Percentiles rank a stretch among this genome's conserved stretches.
These are phyloP conservation scores for Quercus suber DNA, from an alignment of 306 rosid genomes.

Conservation along the genomic window DNA sequence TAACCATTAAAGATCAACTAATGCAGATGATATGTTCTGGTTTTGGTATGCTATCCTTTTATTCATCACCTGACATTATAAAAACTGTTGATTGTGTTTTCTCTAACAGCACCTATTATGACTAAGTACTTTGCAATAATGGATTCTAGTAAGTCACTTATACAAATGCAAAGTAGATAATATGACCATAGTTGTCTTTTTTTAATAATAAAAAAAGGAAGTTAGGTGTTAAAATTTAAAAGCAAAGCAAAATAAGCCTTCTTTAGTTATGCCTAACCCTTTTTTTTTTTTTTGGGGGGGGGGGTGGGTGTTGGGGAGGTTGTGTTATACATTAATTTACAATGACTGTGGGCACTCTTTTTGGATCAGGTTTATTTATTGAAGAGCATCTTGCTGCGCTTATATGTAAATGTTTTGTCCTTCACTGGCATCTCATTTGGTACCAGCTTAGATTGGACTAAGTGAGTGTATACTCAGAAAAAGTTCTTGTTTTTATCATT, in stretches of 20 bases:
- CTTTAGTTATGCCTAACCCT: neutral
- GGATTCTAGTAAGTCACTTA: too few relatives aligned
- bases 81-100: neutral
- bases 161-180: neutral
- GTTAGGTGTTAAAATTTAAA: too few relatives aligned
- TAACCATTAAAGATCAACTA: neutral
- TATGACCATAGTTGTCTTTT: neutral
- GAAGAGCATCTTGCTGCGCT: conserved; percentile 75
- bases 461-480: conserved; percentile 46
- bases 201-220: too few relatives aligned
- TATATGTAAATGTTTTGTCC: conserved; percentile 56
- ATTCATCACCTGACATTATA: neutral
- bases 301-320: neutral
- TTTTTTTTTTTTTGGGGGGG: neutral
- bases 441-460: conserved; percentile 60
- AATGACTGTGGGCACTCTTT: conserved; percentile 21
- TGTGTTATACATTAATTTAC: neutral
- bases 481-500: neutral
- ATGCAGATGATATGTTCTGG: neutral
- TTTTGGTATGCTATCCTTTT: neutral
- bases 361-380: conserved; percentile 61
- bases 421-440: conserved; percentile 48
- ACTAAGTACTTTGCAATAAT: neutral
- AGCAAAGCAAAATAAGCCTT: too few relatives aligned
- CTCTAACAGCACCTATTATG: neutral